phyloP scores from a whole-genome alignment of 2,329 filamentous ascomycete genomes.

The Colletotrichum chrysophilum region DNA sequence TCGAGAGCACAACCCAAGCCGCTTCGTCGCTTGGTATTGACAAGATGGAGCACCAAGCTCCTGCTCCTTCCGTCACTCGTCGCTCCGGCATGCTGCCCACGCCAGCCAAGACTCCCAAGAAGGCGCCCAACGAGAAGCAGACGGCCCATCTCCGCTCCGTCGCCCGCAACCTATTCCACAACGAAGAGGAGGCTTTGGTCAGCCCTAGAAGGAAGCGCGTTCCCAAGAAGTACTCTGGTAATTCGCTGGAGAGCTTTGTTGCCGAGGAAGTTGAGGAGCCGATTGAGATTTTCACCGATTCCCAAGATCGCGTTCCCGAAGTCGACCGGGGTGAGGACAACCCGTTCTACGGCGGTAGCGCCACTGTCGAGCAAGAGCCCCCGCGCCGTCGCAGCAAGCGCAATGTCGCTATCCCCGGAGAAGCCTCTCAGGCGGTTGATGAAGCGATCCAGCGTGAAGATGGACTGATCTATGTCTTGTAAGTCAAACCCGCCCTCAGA shows the following conservation, averaged over 20 bases:
- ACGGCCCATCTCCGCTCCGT: constrained; percentile 57
- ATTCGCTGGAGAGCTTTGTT: constrained; percentile 63
- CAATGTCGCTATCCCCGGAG: constrained; percentile 59
- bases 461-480: constrained; percentile 80
- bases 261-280: constrained; percentile 59
- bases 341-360: constrained; percentile 67
- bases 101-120: constrained; percentile 78
- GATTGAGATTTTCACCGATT: constrained; percentile 81
- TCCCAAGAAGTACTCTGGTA: constrained; percentile 60
- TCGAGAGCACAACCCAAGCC: constrained; percentile 47
- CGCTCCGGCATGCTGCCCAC: constrained; percentile 71
- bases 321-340: constrained; percentile 71
- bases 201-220: constrained; percentile 62
- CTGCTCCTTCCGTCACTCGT: constrained; percentile 31
- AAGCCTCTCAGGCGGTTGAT: constrained; percentile 64
- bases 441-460: constrained; percentile 70
- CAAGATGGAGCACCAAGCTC: constrained; percentile 23
- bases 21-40: constrained; percentile 45
- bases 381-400: constrained; percentile 59
- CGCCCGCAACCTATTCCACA: constrained; percentile 67
- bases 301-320: constrained; percentile 77
- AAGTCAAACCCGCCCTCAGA: constrained; percentile 46
- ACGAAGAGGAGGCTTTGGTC: constrained; percentile 60
- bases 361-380: constrained; percentile 42
- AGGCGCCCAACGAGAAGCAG: constrained; percentile 58